Conservation (phyloP, 148 eudicot species). For the Oxyria digyna region DNA sequence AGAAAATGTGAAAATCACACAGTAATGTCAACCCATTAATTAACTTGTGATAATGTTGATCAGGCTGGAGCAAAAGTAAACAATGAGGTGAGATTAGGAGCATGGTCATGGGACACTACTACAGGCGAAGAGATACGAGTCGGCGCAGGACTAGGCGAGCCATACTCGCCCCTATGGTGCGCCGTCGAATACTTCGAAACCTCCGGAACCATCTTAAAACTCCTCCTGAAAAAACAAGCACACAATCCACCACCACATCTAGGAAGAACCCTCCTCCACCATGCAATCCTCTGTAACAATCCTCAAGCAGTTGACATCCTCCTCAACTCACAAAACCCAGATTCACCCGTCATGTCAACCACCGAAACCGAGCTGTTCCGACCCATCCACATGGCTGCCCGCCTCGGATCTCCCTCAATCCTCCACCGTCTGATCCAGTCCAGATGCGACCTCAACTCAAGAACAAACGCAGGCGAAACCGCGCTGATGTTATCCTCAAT, state of each 20-base stretch:
- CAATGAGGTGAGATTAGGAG: conserved; percentile 57
- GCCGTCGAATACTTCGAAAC: conserved; percentile 83
- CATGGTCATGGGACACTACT: conserved; percentile 90
- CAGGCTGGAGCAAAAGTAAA: conserved; percentile 57
- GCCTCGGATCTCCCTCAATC: conserved; percentile 39
- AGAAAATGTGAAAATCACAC: background rate
- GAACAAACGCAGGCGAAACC: conserved; percentile 53
- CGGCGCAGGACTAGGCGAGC: conserved; percentile 88
- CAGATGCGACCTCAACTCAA: conserved; percentile 58
- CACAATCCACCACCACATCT: conserved; percentile 28
- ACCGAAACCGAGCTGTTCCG: conserved; percentile 26
- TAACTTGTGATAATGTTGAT: background rate
- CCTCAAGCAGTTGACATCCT: conserved; percentile 38
- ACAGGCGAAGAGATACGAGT: conserved; percentile 85
- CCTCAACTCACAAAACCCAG: conserved; percentile 35
- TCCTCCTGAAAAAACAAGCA: conserved; percentile 43
- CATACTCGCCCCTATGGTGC: conserved; percentile 78
- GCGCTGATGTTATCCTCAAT: conserved; percentile 54
- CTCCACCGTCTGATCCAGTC: conserved; percentile 42
- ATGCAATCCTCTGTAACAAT: conserved; percentile 72
- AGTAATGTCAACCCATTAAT: too few relatives aligned
- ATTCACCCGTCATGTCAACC: conserved; percentile 37
- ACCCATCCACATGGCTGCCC: conserved; percentile 76
- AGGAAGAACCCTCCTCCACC: conserved; percentile 87
- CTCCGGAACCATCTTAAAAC: conserved; percentile 54